phyloP scores from a whole-genome alignment of 176 grass and related monocot species.

The Avena eriantha region DNA sequence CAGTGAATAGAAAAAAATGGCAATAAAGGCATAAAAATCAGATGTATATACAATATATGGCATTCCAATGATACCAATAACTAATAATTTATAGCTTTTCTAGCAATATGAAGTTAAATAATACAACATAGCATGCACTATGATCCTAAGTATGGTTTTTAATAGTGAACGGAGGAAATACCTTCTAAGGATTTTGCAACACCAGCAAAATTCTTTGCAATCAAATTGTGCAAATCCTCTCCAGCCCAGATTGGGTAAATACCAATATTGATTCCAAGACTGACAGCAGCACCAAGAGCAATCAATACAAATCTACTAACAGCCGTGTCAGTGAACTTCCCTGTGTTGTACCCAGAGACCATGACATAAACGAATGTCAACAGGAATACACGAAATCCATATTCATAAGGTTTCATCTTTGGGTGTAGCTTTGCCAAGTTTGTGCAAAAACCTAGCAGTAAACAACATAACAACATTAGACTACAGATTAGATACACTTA shows the following conservation, averaged over 20 bases:
- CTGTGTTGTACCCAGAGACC: slow-evolving; percentile 85
- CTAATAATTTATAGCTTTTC: slow-evolving; percentile 3
- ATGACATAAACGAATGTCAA: slow-evolving; percentile 93
- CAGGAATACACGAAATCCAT: slow-evolving; percentile 94
- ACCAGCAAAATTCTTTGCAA: slow-evolving; percentile 84
- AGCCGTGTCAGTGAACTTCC: slow-evolving; percentile 66
- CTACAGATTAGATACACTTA: slow-evolving; percentile 32
- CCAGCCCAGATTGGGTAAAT: slow-evolving; percentile 97
- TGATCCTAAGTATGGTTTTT: background rate
- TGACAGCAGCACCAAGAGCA: slow-evolving; percentile 81
- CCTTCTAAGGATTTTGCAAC: slow-evolving; percentile 98
- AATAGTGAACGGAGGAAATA: slow-evolving; percentile 11
- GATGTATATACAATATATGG: background rate
- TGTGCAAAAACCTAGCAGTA: slow-evolving; percentile 63
- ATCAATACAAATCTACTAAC: slow-evolving; percentile 87
- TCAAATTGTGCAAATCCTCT: slow-evolving; percentile 90
- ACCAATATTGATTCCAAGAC: slow-evolving; percentile 82
- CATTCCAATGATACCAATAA: slow-evolving; percentile 1
- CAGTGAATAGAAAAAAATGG: slow-evolving; percentile 3
- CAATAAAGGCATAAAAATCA: slow-evolving; percentile 23
- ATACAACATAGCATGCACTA: background rate
- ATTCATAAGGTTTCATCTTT: slow-evolving; percentile 89
- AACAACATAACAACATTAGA: slow-evolving; percentile 29
- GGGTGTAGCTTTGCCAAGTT: slow-evolving; percentile 81
- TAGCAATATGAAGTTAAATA: slow-evolving; percentile 18